Evolutionary conservation across 2,329 filamentous ascomycete species (phyloP).

Genomic region (Pezicula neosporulosa): DNA sequence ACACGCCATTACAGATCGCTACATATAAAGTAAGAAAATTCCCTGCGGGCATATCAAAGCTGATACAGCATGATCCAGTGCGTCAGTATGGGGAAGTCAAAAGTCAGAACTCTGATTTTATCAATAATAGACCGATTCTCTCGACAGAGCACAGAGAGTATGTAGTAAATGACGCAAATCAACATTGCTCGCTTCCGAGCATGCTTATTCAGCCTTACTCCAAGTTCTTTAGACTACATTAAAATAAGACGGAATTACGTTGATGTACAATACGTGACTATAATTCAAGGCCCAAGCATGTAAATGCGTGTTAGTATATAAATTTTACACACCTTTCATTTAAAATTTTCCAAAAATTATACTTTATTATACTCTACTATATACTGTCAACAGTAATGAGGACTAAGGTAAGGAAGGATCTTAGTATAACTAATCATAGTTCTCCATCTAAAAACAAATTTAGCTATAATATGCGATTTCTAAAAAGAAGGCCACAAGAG

Average conservation of each 20-base stretch:
- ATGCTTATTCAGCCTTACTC: conserved; percentile 1
- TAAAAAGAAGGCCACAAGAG: too few relatives aligned
- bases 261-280: neutral
- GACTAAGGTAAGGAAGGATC: too few relatives aligned
- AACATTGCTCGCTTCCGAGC: neutral
- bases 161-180: too few relatives aligned
- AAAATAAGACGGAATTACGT: conserved; percentile 1
- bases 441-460: too few relatives aligned
- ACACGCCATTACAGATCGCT: neutral
- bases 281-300: too few relatives aligned
- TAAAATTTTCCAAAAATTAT: too few relatives aligned
- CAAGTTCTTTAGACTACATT: conserved; percentile 1
- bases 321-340: too few relatives aligned
- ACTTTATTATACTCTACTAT: too few relatives aligned
- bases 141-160: neutral
- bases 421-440: too few relatives aligned
- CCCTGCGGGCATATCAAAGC: neutral
- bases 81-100: neutral
- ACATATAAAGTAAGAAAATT: neutral
- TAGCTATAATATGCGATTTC: too few relatives aligned
- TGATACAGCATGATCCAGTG: neutral
- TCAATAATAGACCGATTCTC: neutral
- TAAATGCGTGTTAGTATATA: too few relatives aligned
- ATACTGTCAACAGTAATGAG: too few relatives aligned
- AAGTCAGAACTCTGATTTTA: neutral